Conservation (phyloP, 192 early-diverging fungal genomes). For the Backusella sp. region DNA sequence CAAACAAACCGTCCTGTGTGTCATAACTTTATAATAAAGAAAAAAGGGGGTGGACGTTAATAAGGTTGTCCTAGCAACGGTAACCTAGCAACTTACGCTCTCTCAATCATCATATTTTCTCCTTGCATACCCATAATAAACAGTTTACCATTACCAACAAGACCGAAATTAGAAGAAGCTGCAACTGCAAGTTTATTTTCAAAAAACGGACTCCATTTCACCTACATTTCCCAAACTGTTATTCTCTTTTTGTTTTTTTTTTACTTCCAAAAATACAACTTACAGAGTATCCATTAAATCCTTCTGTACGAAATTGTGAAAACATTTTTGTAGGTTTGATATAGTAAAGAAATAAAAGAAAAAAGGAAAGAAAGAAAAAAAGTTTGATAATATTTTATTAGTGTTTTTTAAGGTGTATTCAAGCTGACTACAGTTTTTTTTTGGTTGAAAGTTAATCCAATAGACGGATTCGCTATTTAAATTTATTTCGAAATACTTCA, state of each 20-base stretch:
- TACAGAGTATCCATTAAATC: slow-evolving; percentile 91
- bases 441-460: background rate
- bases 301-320: slow-evolving; percentile 67
- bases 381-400: background rate
- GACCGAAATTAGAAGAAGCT: slow-evolving; percentile 91
- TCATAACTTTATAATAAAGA: slow-evolving; percentile 67
- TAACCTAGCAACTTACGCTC: slow-evolving; percentile 55
- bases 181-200: slow-evolving; percentile 86
- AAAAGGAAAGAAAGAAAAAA: background rate
- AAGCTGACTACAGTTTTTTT: slow-evolving; percentile 4
- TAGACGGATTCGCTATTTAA: background rate
- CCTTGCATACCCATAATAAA: slow-evolving; percentile 62
- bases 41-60: background rate
- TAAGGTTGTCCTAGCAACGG: background rate
- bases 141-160: slow-evolving; percentile 94
- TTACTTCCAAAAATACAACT: slow-evolving; percentile 4
- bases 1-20: slow-evolving; percentile 96
- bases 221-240: slow-evolving; percentile 38
- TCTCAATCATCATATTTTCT: slow-evolving; percentile 49
- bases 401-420: slow-evolving; percentile 7
- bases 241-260: background rate
- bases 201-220: slow-evolving; percentile 94
- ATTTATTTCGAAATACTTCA: background rate
- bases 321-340: slow-evolving; percentile 35
- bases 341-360: background rate